These are phyloP conservation scores for Wallacemonas sp. DNA, from an alignment of 208 protist species.

Conservation along the genomic window DNA sequence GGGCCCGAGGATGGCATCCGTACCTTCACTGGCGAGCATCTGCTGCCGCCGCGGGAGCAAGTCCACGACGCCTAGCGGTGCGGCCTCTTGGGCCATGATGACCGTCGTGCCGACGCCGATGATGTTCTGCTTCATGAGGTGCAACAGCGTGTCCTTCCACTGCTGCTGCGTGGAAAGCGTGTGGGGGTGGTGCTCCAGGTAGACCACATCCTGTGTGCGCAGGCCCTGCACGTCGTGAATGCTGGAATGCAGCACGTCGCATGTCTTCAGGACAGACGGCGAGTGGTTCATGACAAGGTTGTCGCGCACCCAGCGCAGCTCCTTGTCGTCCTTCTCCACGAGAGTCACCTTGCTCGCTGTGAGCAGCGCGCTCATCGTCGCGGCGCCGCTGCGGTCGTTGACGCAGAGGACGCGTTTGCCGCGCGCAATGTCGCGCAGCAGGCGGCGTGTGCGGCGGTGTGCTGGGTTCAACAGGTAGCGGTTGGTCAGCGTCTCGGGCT, in stretches of 20 bases:
- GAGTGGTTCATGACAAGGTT: constrained; percentile 81
- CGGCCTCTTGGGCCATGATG: constrained; percentile 67
- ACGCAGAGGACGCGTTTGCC: constrained; percentile 78
- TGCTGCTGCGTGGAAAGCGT: constrained; percentile 52
- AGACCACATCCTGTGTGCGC: constrained; percentile 63
- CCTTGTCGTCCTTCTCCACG: constrained; percentile 39
- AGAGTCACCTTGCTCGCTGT: constrained; percentile 76
- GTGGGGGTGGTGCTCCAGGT: constrained; percentile 62
- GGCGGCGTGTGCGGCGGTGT: constrained; percentile 56
- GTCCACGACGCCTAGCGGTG: constrained; percentile 66
- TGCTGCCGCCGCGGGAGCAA: constrained; percentile 29
- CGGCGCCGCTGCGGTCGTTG: constrained; percentile 71
- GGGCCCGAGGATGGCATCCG: neutral
- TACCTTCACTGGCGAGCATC: constrained; percentile 21
- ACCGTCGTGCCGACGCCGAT: constrained; percentile 66
- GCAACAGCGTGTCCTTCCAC: constrained; percentile 49
- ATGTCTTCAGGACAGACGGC: constrained; percentile 52
- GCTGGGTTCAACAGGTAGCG: constrained; percentile 66
- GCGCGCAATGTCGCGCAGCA: constrained; percentile 66
- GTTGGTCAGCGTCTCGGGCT: constrained; percentile 46
- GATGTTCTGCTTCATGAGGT: constrained; percentile 43
- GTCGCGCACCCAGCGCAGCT: constrained; percentile 58
- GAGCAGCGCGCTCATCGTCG: constrained; percentile 77
- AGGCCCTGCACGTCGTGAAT: constrained; percentile 39
- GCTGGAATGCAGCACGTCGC: constrained; percentile 45